A percentile compares a stretch with the other conserved stretches of the same genome.
These are phyloP conservation scores for Alternaria solani DNA, from an alignment of 2,329 filamentous ascomycete species.

Conservation along the genomic window DNA sequence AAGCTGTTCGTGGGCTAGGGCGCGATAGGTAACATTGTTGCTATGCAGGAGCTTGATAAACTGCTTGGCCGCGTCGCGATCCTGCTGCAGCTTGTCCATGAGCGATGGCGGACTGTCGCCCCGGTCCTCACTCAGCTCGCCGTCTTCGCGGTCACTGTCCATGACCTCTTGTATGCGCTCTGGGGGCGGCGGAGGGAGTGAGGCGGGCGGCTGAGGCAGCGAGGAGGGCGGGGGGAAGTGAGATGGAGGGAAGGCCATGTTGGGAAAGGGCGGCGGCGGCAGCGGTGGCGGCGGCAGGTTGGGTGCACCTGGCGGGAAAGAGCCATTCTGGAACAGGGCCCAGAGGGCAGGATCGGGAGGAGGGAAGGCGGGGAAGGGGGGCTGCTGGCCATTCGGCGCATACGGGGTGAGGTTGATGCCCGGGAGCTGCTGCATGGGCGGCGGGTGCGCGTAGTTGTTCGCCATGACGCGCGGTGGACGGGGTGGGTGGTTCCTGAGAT, in stretches of 20 bases:
- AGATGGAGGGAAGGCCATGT: conserved; percentile 26
- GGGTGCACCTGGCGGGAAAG: conserved; percentile 32
- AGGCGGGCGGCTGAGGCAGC: conserved; percentile 19
- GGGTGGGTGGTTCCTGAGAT: conserved; percentile 7
- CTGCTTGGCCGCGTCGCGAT: conserved; percentile 46
- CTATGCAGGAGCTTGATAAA: conserved; percentile 53
- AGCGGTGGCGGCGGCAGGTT: conserved; percentile 28
- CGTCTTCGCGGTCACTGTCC: conserved; percentile 70
- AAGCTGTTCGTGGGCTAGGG: conserved; percentile 60
- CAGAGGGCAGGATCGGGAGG: conserved; percentile 42
- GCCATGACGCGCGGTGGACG: conserved; percentile 34
- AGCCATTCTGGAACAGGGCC: conserved; percentile 39
- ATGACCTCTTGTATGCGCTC: conserved; percentile 43
- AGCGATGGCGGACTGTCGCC: conserved; percentile 20
- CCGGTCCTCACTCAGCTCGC: conserved; percentile 73
- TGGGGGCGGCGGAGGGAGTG: conserved; percentile 22
- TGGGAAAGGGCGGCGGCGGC: conserved; percentile 16
- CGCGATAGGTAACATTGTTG: conserved; percentile 75
- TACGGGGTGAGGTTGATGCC: conserved; percentile 37
- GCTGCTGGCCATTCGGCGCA: conserved; percentile 35
- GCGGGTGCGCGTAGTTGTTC: conserved; percentile 39
- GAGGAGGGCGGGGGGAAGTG: conserved; percentile 22
- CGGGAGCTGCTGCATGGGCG: conserved; percentile 25
- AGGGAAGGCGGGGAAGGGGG: conserved; percentile 23
- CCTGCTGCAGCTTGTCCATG: conserved; percentile 25